A percentile compares a stretch with the other conserved stretches of the same genome.
Conservation (phyloP, 148 eudicot genomes). For the Persicaria tinctoria region DNA sequence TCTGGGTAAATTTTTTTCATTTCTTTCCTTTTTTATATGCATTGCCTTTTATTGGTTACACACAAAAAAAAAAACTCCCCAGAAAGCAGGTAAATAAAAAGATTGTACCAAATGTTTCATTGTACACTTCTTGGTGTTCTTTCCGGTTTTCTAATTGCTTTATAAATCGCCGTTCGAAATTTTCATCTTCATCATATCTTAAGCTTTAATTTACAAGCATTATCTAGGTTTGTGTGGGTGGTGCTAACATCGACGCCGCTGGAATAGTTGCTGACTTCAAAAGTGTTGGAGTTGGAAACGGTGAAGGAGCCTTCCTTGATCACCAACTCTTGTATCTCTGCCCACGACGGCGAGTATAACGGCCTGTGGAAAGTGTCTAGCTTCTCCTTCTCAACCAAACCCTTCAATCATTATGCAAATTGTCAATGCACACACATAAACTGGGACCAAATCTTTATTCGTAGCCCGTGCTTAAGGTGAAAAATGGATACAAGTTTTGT, state of each 20-base stretch:
- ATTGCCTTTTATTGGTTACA: background rate
- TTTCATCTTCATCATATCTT: too few relatives aligned
- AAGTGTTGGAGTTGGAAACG: background rate
- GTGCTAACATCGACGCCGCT: background rate
- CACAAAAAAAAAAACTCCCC: background rate
- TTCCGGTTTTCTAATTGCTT: background rate
- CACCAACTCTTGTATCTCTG: background rate
- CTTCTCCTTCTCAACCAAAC: background rate
- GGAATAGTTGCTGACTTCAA: background rate
- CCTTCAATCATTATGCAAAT: too few relatives aligned
- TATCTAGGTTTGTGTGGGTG: background rate
- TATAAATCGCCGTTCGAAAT: too few relatives aligned
- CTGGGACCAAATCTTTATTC: too few relatives aligned
- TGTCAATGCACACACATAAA: too few relatives aligned
- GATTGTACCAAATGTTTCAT: background rate
- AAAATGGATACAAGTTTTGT: too few relatives aligned
- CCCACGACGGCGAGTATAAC: background rate
- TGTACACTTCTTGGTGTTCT: background rate
- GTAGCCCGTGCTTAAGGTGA: too few relatives aligned
- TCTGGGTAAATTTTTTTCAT: background rate
- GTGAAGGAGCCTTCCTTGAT: background rate
- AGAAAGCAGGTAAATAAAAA: background rate
- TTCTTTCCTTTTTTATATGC: background rate
- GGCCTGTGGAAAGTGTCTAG: background rate
- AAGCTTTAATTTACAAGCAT: too few relatives aligned